These are phyloP conservation scores for Zygosaccharomyces pseudobailii DNA, from an alignment of 1,139 yeast genomes.

Conservation along the genomic window DNA sequence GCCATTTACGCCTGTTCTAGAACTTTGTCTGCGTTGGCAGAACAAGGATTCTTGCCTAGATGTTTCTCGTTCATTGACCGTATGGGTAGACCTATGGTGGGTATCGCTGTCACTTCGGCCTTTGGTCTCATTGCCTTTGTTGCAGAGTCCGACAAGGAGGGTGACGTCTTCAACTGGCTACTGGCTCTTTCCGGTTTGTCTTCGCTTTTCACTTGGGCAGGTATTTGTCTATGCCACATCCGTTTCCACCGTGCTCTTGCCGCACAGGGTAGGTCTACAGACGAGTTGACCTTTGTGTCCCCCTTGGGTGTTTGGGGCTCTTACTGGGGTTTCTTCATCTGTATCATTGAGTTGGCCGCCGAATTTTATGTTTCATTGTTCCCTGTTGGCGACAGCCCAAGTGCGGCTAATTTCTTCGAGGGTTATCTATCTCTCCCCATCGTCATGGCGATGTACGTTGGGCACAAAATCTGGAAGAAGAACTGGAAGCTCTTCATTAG, in stretches of 20 bases:
- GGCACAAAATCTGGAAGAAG: conserved; percentile 54
- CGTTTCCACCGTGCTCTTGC: conserved; percentile 61
- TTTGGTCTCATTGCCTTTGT: conserved; percentile 57
- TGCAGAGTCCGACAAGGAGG: conserved; percentile 53
- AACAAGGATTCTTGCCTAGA: conserved; percentile 59
- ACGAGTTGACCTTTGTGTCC: conserved; percentile 50
- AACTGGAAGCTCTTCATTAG: conserved; percentile 51
- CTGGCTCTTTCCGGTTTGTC: conserved; percentile 65
- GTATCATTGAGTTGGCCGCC: conserved; percentile 49
- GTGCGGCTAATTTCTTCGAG: conserved; percentile 55
- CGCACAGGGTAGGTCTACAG: conserved; percentile 52
- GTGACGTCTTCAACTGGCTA: conserved; percentile 61
- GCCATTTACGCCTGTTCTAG: conserved; percentile 64
- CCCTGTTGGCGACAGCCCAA: conserved; percentile 53
- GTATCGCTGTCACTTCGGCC: conserved; percentile 44
- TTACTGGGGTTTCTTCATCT: conserved; percentile 44
- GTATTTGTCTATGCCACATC: conserved; percentile 56
- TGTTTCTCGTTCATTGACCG: conserved; percentile 63
- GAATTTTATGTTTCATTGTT: conserved; percentile 55
- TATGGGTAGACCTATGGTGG: conserved; percentile 61
- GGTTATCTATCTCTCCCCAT: conserved; percentile 63
- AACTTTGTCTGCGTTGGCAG: conserved; percentile 60
- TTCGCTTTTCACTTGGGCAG: conserved; percentile 63
- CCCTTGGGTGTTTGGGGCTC: conserved; percentile 57
- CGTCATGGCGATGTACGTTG: conserved; percentile 48